Evolutionary conservation across 116 monocot species (phyloP).

Genomic region (Iris pallida): DNA sequence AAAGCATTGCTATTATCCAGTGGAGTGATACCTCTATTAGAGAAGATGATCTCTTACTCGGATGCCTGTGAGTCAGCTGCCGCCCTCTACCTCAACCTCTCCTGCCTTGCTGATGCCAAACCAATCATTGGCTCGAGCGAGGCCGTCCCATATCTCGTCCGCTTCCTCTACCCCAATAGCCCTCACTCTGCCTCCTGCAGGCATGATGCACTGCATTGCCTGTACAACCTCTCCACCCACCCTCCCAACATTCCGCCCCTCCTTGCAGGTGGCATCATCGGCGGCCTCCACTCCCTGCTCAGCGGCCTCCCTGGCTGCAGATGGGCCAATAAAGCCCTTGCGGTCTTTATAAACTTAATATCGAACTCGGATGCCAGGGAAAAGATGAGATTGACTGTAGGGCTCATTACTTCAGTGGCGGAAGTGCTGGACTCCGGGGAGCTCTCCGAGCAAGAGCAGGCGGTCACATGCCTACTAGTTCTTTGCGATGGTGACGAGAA

Average conservation of each 20-base stretch:
- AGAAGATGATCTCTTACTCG: constrained; percentile 55
- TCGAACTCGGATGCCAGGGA: constrained; percentile 8
- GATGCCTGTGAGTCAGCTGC: constrained; percentile 52
- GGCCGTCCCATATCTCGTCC: constrained; percentile 37
- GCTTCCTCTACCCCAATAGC: constrained; percentile 20
- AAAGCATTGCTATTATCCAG: constrained; percentile 24
- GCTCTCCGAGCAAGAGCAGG: constrained; percentile 59
- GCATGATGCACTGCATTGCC: constrained; percentile 29
- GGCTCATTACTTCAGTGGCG: constrained; percentile 36
- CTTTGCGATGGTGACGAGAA: constrained; percentile 51
- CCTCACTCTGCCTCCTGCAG: constrained; percentile 13
- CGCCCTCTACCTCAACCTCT: constrained; percentile 74
- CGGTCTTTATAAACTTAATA: constrained; percentile 24
- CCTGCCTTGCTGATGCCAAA: constrained; percentile 58
- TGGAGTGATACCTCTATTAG: constrained; percentile 56
- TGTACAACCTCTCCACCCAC: constrained; percentile 38
- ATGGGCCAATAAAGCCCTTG: constrained; percentile 35
- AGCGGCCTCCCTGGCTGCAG: neutral
- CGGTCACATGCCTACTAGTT: constrained; percentile 45
- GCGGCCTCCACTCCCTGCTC: constrained; percentile 23
- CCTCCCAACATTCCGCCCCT: constrained; percentile 17
- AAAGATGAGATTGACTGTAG: constrained; percentile 12
- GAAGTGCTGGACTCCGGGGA: constrained; percentile 47
- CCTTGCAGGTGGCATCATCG: constrained; percentile 18
- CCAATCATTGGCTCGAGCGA: constrained; percentile 51